These are phyloP conservation scores for Arabidopsis hybrid DNA, from an alignment of 441 rosid species.

Conservation along the genomic window DNA sequence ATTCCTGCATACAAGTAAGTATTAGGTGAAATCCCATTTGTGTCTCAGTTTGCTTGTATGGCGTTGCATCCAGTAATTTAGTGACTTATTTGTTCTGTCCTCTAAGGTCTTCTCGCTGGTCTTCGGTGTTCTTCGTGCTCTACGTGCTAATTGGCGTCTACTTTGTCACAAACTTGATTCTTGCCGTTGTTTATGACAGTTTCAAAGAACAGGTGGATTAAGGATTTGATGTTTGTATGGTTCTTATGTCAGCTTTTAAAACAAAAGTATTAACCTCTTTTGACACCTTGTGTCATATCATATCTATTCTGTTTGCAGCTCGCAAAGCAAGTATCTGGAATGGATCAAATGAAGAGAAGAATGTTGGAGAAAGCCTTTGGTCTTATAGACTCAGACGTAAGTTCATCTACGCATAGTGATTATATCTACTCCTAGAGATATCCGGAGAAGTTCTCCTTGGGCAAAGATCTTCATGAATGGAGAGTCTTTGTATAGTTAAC, in stretches of 20 bases:
- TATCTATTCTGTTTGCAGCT: constrained; percentile 57
- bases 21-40: constrained; percentile 13
- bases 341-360: constrained; percentile 73
- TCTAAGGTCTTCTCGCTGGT: constrained; percentile 94
- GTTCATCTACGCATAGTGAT: constrained; percentile 42
- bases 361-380: constrained; percentile 81
- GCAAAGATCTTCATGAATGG: constrained; percentile 6
- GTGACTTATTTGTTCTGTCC: constrained; percentile 32
- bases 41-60: constrained; percentile 12
- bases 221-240: constrained; percentile 21
- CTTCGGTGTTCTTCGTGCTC: constrained; percentile 75
- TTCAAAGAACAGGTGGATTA: constrained; percentile 86
- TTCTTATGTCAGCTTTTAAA: constrained; percentile 9
- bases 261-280: neutral
- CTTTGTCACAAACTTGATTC: constrained; percentile 97
- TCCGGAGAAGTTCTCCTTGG: constrained; percentile 9
- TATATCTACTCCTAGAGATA: constrained; percentile 10
- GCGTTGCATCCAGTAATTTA: constrained; percentile 25
- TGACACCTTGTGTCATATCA: constrained; percentile 33
- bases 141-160: constrained; percentile 92
- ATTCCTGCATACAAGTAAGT: constrained; percentile 98
- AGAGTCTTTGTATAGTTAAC: constrained; percentile 25
- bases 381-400: constrained; percentile 80
- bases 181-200: constrained; percentile 97
- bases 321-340: constrained; percentile 83